Evolutionary conservation across 73 alveolate genomes (phyloP), one percentile per base, ranked within the genome.

Genomic region (Paramecium sexaurelia): DNA sequence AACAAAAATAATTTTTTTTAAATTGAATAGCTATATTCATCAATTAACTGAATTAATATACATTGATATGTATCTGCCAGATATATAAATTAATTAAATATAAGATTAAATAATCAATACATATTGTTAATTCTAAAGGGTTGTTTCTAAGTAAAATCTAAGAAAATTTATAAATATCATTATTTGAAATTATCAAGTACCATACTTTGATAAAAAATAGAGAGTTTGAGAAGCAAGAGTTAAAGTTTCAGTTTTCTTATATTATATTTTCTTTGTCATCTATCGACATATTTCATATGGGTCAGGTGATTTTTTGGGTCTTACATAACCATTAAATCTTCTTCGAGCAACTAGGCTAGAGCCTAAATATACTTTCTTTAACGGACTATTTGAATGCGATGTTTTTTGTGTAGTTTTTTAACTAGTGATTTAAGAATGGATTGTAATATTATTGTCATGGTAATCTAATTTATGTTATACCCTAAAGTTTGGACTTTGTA

Each of bases 281-380:
- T 61, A 26, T 26, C 51, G 47, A 15, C 83, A 51, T 51, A 51
- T 51, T 24, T 61, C 51, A 71, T 71, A 71, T 5, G 86, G 86
- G 43, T 71, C 57, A 19, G 86, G 86, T 20, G 86, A 71, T 33
- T 71, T 20, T 71, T 36, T 71, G 57, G 13, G 32, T 35, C 35
- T 71, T 33, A 71, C 86, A 71, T 71, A 71, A 36, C 57, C 86
- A 71, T 71, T 71, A n/a, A 71, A 71, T 71, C 35, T 71, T 36
- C 86, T 71, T 71, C 61, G 9, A 15, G 86, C 86, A 3, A 71
- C 86, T 71, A 71, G 43, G 35, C 86, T 71, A 33, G 35, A 33
- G 35, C 86, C 86, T 19, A 35, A 71, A 71, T 71, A 71, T 8
- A 36, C 56, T 40, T 71, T 71, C 56, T 71, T 71, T 37, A 71